These are phyloP conservation scores for Tetradesmus lagerheimii DNA, from an alignment of 139 green algal species.

Conservation along the genomic window DNA sequence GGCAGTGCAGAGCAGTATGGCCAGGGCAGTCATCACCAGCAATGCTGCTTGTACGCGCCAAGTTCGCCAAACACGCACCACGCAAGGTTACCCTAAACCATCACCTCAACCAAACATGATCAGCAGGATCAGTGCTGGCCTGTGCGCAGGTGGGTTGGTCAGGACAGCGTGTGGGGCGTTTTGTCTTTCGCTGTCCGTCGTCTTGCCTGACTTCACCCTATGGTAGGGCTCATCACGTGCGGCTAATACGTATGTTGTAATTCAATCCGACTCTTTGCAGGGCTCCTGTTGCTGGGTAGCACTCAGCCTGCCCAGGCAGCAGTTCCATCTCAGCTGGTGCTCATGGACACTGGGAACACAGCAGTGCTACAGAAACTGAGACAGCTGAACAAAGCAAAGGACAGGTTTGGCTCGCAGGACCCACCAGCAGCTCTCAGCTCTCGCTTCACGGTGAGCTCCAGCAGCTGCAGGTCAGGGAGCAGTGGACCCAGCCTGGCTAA, in stretches of 20 bases:
- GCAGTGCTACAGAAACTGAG: constrained; percentile 8
- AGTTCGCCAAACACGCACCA: not conserved
- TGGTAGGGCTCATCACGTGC: not conserved
- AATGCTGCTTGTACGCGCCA: not conserved
- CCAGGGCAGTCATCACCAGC: not conserved
- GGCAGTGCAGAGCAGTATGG: not conserved
- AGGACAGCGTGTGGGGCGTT: not conserved
- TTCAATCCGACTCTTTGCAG: not conserved
- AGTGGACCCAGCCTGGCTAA: not conserved
- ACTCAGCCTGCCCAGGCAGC: constrained; percentile 20
- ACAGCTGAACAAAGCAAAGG: not conserved
- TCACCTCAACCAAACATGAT: not conserved
- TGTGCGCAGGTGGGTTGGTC: not conserved
- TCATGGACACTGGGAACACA: constrained; percentile 25
- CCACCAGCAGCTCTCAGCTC: not conserved
- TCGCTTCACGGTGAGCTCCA: constrained; percentile 14
- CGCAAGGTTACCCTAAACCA: not conserved
- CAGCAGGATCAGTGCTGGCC: not conserved
- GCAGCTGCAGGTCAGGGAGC: not conserved
- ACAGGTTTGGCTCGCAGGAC: constrained; percentile 13
- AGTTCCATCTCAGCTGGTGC: constrained; percentile 2
- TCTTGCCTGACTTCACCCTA: not conserved
- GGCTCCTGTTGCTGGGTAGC: not conserved
- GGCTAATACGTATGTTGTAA: not conserved
- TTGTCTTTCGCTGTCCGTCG: not conserved